Evolutionary conservation across 805 yeast species (phyloP).

Genomic region (Cyberlindnera nakhonratchasimensis): DNA sequence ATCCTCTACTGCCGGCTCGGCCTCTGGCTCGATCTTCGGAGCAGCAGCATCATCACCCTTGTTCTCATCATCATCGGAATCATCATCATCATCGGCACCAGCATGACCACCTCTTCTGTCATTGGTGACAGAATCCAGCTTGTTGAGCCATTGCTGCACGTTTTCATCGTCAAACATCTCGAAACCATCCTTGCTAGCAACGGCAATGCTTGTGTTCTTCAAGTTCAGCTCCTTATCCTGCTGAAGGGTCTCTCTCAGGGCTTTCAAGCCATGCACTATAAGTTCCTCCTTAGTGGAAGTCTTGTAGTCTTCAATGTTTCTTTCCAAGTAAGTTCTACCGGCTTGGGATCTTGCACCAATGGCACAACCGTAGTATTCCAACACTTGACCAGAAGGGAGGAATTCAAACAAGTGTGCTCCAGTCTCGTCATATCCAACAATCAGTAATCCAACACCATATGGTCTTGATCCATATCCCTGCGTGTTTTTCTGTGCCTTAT

Average conservation of each 20-base stretch:
- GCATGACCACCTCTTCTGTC: conserved; percentile 41
- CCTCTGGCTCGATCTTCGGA: conserved; percentile 10
- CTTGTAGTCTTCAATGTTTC: conserved; percentile 68
- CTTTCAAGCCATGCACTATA: conserved; percentile 80
- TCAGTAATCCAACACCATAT: conserved; percentile 92
- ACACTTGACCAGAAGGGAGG: conserved; percentile 90
- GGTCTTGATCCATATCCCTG: conserved; percentile 97
- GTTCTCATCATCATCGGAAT: conserved; percentile 17
- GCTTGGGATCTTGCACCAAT: conserved; percentile 99
- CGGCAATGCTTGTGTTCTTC: conserved; percentile 84
- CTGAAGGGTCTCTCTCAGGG: conserved; percentile 88
- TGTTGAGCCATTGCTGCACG: conserved; percentile 79
- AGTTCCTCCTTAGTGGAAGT: conserved; percentile 64
- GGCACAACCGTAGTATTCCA: conserved; percentile 91
- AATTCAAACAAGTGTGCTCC: conserved; percentile 95
- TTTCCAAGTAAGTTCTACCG: conserved; percentile 91
- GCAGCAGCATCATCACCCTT: conserved; percentile 17
- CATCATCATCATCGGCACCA: conserved; percentile 24
- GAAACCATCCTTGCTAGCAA: conserved; percentile 85
- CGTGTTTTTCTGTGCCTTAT: conserved; percentile 95
- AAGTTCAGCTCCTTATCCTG: conserved; percentile 89
- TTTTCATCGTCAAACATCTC: conserved; percentile 77
- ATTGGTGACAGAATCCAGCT: conserved; percentile 62
- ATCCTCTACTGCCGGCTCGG: conserved; percentile 29
- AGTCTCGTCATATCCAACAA: conserved; percentile 87